Percentiles rank a stretch among this genome's conserved stretches.
phyloP scores from a whole-genome alignment of 768 basidiomycete genomes.

The Leccinum truebloodii region DNA sequence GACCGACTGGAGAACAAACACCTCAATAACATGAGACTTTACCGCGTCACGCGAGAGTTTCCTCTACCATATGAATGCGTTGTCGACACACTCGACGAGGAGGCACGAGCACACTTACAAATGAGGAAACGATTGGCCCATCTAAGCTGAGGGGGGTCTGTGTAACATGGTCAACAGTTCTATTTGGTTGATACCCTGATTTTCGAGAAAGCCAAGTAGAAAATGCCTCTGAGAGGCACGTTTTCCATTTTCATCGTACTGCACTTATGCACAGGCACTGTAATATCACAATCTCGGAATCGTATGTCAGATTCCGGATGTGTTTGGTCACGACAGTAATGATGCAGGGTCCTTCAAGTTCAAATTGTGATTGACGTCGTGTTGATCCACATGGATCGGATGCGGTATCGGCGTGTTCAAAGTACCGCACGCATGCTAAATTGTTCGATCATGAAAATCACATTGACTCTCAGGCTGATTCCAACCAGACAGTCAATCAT shows the following conservation, averaged over 20 bases:
- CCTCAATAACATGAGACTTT: constrained; percentile 89
- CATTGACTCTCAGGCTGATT: no score
- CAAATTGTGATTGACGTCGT: background rate
- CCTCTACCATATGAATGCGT: constrained; percentile 67
- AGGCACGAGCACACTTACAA: constrained; percentile 22
- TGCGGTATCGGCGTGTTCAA: background rate
- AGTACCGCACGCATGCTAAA: background rate
- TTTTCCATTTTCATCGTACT: background rate
- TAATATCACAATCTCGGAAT: background rate
- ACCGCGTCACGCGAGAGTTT: constrained; percentile 83
- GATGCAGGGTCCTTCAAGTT: background rate
- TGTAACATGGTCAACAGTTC: background rate
- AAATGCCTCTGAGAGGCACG: background rate
- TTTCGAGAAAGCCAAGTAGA: no score
- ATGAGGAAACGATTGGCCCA: constrained; percentile 19
- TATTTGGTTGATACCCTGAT: background rate
- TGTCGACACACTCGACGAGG: constrained; percentile 49
- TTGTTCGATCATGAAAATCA: background rate
- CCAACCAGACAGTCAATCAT: no score
- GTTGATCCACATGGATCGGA: background rate
- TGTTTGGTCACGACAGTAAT: background rate
- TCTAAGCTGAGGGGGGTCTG: constrained; percentile 17
- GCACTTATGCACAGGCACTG: background rate
- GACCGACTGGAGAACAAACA: constrained; percentile 91
- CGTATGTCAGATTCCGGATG: background rate